These are phyloP conservation scores for Sugiyamaella grinbergsii DNA, from an alignment of 1,139 yeast genomes.

Conservation along the genomic window DNA sequence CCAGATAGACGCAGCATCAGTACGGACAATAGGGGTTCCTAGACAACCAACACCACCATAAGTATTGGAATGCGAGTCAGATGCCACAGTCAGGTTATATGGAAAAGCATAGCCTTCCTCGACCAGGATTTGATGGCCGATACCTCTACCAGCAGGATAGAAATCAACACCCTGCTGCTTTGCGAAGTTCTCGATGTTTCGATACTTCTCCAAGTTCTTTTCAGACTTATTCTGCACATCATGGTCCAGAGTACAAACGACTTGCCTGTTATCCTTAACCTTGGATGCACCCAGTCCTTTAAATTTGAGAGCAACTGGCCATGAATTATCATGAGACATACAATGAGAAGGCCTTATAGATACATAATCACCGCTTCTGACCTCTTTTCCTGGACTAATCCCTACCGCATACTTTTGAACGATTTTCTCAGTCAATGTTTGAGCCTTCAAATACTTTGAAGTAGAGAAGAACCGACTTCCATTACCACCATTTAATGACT, in stretches of 20 bases:
- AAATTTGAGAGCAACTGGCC: constrained; percentile 98
- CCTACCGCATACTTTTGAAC: constrained; percentile 93
- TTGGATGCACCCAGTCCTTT: constrained; percentile 89
- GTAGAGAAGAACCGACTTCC: constrained; percentile 9
- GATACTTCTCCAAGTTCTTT: constrained; percentile 82
- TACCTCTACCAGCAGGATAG: constrained; percentile 98
- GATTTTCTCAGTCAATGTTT: constrained; percentile 91
- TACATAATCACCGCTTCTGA: constrained; percentile 90
- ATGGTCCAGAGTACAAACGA: constrained; percentile 94
- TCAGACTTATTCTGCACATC: constrained; percentile 94
- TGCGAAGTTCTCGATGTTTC: constrained; percentile 86
- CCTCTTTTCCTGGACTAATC: constrained; percentile 65
- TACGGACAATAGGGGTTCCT: constrained; percentile 97
- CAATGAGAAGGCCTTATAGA: constrained; percentile 94
- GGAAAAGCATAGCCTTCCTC: constrained; percentile 99
- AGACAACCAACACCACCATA: constrained; percentile 96
- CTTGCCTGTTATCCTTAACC: constrained; percentile 82
- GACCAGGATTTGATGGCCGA: constrained; percentile 98
- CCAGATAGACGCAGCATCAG: constrained; percentile 99
- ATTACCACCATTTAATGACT: not conserved
- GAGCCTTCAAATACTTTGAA: constrained; percentile 41
- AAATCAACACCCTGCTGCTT: constrained; percentile 91
- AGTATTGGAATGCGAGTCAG: constrained; percentile 96
- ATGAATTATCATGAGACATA: constrained; percentile 98
- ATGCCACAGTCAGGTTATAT: constrained; percentile 87